A percentile compares a stretch with the other conserved stretches of the same genome.
These are phyloP conservation scores for Penicillium tannophilum DNA, from an alignment of 495 filamentous ascomycete genomes.

Conservation along the genomic window DNA sequence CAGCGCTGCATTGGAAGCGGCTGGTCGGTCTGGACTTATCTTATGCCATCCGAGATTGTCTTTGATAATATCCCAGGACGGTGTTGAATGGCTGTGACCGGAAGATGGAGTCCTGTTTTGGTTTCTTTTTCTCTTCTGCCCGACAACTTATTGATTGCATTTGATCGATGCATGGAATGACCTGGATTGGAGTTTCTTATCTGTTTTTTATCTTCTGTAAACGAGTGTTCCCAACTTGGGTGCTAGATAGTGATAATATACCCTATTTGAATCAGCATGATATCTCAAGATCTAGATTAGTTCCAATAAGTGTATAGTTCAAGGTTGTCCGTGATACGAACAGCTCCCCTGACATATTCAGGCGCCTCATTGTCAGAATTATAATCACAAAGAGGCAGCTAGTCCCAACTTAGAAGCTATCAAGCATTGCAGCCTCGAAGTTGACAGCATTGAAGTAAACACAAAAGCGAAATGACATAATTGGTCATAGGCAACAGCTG, in stretches of 20 bases:
- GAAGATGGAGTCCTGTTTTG: slow-evolving; percentile 9
- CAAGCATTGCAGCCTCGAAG: neutral
- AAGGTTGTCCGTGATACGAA: neutral
- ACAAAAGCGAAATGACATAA: no score
- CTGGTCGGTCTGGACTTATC: slow-evolving; percentile 1
- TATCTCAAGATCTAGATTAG: no score
- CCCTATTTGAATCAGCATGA: slow-evolving; percentile 14
- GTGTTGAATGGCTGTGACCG: slow-evolving; percentile 2
- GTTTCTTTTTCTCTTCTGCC: slow-evolving; percentile 9
- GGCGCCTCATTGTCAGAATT: neutral
- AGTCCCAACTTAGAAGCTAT: neutral
- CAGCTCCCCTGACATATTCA: no score
- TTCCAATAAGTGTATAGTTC: neutral
- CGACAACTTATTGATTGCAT: slow-evolving; percentile 17
- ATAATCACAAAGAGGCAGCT: neutral
- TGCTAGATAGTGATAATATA: slow-evolving; percentile 31
- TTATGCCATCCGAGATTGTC: neutral
- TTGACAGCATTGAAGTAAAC: no score
- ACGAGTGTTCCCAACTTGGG: slow-evolving; percentile 15
- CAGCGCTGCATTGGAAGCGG: slow-evolving; percentile 2
- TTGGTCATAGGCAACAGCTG: no score
- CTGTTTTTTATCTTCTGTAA: slow-evolving; percentile 15
- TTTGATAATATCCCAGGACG: neutral
- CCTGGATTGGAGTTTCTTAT: slow-evolving; percentile 19
- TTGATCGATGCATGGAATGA: slow-evolving; percentile 25